These are phyloP conservation scores for Saturnispora dispora DNA, from an alignment of 805 yeast genomes.

Conservation along the genomic window DNA sequence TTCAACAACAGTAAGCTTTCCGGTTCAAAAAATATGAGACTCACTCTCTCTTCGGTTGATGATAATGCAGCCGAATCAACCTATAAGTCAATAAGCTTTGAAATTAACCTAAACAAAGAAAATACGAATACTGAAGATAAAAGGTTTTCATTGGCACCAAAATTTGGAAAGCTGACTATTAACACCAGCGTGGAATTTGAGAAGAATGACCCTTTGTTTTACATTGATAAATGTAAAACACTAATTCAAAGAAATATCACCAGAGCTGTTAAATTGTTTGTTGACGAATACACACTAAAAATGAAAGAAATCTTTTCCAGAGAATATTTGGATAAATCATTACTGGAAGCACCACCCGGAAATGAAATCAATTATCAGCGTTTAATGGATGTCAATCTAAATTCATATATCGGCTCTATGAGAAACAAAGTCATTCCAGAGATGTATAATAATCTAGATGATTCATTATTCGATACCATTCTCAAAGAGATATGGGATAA, in stretches of 20 bases:
- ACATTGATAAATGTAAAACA: slow-evolving; percentile 67
- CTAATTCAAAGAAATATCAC: slow-evolving; percentile 56
- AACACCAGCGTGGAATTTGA: slow-evolving; percentile 74
- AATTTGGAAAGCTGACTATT: slow-evolving; percentile 50
- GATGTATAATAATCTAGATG: slow-evolving; percentile 25
- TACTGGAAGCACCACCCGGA: slow-evolving; percentile 16
- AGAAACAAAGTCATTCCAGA: slow-evolving; percentile 18
- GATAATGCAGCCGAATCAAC: slow-evolving; percentile 7
- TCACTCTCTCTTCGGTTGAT: slow-evolving; percentile 17
- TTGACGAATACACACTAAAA: slow-evolving; percentile 60
- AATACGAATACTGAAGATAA: slow-evolving; percentile 8
- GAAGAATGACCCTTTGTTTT: slow-evolving; percentile 69
- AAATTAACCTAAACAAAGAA: slow-evolving; percentile 8
- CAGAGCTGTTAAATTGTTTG: slow-evolving; percentile 58
- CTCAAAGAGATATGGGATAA: slow-evolving; percentile 63
- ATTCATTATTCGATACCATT: slow-evolving; percentile 24
- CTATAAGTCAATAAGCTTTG: slow-evolving; percentile 11
- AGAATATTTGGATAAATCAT: slow-evolving; percentile 18
- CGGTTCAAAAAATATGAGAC: neutral
- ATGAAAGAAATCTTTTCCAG: slow-evolving; percentile 40
- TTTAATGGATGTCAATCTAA: slow-evolving; percentile 19
- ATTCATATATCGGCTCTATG: slow-evolving; percentile 18
- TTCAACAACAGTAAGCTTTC: neutral
- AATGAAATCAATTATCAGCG: slow-evolving; percentile 15
- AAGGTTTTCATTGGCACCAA: slow-evolving; percentile 21